Evolutionary conservation across 2,329 filamentous ascomycete genomes (phyloP).

Genomic region (Aspergillus sp.): DNA sequence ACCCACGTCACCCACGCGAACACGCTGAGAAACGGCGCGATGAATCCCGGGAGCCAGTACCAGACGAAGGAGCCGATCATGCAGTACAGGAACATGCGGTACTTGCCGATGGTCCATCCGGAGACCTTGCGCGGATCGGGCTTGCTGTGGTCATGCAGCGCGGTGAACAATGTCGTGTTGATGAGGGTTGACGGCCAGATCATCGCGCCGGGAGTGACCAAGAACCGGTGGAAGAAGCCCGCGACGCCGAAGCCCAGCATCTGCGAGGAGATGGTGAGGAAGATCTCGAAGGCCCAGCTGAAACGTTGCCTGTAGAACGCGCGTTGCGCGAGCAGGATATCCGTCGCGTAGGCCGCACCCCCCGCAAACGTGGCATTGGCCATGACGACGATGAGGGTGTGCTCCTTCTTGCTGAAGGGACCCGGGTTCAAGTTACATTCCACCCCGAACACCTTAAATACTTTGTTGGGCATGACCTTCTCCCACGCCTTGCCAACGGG

Average conservation of each 20-base stretch:
- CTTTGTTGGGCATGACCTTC: slow-evolving; percentile 34
- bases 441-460: slow-evolving; percentile 36
- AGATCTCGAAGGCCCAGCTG: slow-evolving; percentile 63
- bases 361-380: slow-evolving; percentile 66
- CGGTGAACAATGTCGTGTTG: slow-evolving; percentile 65
- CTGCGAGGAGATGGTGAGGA: slow-evolving; percentile 67
- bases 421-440: slow-evolving; percentile 43
- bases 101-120: slow-evolving; percentile 66
- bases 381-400: slow-evolving; percentile 47
- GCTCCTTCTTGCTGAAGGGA: slow-evolving; percentile 48
- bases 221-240: slow-evolving; percentile 63
- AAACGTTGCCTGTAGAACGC: slow-evolving; percentile 71
- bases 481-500: slow-evolving; percentile 47
- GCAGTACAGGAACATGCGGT: slow-evolving; percentile 61
- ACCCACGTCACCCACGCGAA: slow-evolving; percentile 73
- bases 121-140: slow-evolving; percentile 55
- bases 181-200: slow-evolving; percentile 71
- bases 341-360: slow-evolving; percentile 65
- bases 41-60: slow-evolving; percentile 67
- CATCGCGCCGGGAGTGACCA: slow-evolving; percentile 61
- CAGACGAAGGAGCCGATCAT: slow-evolving; percentile 60
- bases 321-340: slow-evolving; percentile 68
- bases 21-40: slow-evolving; percentile 66
- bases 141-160: slow-evolving; percentile 64
- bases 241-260: slow-evolving; percentile 68